phyloP scores from a whole-genome alignment of 2,329 filamentous ascomycete species.

The Ascochyta koolunga region DNA sequence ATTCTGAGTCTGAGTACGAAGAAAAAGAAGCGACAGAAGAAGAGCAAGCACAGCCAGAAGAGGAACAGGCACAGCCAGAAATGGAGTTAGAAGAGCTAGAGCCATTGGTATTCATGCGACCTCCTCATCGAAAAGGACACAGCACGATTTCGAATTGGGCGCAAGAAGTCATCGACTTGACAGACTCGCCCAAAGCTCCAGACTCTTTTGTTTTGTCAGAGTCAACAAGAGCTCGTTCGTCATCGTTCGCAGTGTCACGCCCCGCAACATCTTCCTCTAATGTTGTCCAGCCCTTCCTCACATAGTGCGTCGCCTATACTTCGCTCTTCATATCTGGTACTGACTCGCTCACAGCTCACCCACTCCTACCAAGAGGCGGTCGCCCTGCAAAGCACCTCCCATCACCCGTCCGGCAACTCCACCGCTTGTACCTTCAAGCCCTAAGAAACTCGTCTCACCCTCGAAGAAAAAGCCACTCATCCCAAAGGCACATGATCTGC shows the following conservation, averaged over 20 bases:
- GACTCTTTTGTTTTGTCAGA: constrained; percentile 27
- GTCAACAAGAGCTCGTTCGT: constrained; percentile 26
- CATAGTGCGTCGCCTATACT: constrained; percentile 31
- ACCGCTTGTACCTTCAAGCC: constrained; percentile 32
- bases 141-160: constrained; percentile 40
- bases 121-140: constrained; percentile 33
- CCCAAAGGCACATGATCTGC: constrained; percentile 35
- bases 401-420: constrained; percentile 41
- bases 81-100: constrained; percentile 9
- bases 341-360: constrained; percentile 30
- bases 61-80: constrained; percentile 2
- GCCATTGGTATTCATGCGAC: constrained; percentile 27
- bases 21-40: constrained; percentile 9
- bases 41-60: constrained; percentile 9
- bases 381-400: constrained; percentile 43
- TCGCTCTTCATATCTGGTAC: not conserved
- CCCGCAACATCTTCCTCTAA: constrained; percentile 39
- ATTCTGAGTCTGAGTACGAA: constrained; percentile 35
- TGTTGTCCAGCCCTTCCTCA: constrained; percentile 36
- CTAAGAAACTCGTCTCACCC: constrained; percentile 45
- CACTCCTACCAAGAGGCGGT: constrained; percentile 41
- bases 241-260: constrained; percentile 36
- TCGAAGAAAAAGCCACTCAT: constrained; percentile 44
- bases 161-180: constrained; percentile 43
- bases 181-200: constrained; percentile 33